Conservation (phyloP, 1,284 basidiomycete genomes). For the Coriolopsis trogii region DNA sequence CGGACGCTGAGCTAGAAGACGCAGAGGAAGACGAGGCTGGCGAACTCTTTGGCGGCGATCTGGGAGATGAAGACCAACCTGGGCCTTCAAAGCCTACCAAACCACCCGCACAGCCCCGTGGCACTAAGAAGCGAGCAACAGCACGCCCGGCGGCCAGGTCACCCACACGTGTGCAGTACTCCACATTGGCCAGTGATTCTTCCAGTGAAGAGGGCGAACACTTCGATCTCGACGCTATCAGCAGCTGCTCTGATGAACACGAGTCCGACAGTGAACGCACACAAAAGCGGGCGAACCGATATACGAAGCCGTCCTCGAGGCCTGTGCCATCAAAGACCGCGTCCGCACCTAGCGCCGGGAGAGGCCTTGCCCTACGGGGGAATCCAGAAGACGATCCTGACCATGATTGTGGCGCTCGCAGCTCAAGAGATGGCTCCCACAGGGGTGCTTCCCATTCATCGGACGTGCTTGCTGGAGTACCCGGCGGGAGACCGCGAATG, state of each 20-base stretch:
- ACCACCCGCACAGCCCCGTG: slow-evolving; percentile 2
- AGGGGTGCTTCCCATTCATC: background rate
- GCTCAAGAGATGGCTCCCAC: slow-evolving; percentile 5
- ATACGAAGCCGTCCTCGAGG: background rate
- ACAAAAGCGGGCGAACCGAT: background rate
- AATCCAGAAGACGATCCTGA: too few species aligned
- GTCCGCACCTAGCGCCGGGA: background rate
- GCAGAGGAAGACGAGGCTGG: slow-evolving; percentile 28
- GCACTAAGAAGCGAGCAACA: slow-evolving; percentile 7
- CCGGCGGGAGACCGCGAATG: slow-evolving; percentile 4
- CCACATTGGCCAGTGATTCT: slow-evolving; percentile 2
- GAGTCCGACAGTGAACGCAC: slow-evolving; percentile 17
- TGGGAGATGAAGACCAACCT: slow-evolving; percentile 21
- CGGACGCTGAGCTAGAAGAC: slow-evolving; percentile 30
- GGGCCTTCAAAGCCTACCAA: background rate
- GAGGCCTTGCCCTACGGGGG: too few species aligned
- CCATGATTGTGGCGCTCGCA: background rate
- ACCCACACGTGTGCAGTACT: slow-evolving; percentile 9
- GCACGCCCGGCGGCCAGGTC: background rate
- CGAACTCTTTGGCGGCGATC: slow-evolving; percentile 28
- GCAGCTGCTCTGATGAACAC: slow-evolving; percentile 29
- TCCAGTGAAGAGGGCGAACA: slow-evolving; percentile 29
- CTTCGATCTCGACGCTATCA: slow-evolving; percentile 38
- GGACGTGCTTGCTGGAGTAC: slow-evolving; percentile 1
- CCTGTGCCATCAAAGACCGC: background rate